Evolutionary conservation across 2,329 filamentous ascomycete species (phyloP).

Genomic region (Apiospora malaysiana): DNA sequence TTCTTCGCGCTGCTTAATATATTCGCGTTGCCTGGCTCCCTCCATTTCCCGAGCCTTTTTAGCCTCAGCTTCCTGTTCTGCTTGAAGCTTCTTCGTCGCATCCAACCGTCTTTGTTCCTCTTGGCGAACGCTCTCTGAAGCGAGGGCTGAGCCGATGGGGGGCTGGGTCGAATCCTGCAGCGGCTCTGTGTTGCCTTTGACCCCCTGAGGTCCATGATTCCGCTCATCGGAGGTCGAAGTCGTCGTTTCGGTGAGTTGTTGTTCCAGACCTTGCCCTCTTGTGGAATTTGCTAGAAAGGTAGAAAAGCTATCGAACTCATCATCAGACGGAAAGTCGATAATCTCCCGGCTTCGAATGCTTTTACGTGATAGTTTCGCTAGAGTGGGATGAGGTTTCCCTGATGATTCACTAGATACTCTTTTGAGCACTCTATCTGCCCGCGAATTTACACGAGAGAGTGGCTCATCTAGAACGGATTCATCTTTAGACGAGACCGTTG

Average conservation of each 20-base stretch:
- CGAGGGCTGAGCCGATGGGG: too few species aligned
- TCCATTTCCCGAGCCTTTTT: background rate
- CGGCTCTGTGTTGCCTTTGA: too few species aligned
- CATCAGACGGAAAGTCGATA: slow-evolving; percentile 38
- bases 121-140: background rate
- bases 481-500: background rate
- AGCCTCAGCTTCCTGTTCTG: background rate
- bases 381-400: slow-evolving; percentile 34
- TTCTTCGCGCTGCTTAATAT: background rate
- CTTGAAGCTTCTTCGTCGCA: background rate
- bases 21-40: background rate
- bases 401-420: background rate
- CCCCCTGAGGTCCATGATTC: too few species aligned
- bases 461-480: background rate
- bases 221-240: background rate
- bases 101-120: background rate
- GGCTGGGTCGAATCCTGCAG: too few species aligned
- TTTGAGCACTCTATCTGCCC: background rate
- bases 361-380: slow-evolving; percentile 37
- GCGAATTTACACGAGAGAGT: background rate
- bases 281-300: background rate
- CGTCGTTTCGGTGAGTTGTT: background rate
- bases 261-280: background rate
- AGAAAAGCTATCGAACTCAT: slow-evolving; percentile 28
- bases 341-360: slow-evolving; percentile 40